These are phyloP conservation scores for Scalesia atractyloides DNA, from an alignment of 129 eudicot genomes.

Conservation along the genomic window DNA sequence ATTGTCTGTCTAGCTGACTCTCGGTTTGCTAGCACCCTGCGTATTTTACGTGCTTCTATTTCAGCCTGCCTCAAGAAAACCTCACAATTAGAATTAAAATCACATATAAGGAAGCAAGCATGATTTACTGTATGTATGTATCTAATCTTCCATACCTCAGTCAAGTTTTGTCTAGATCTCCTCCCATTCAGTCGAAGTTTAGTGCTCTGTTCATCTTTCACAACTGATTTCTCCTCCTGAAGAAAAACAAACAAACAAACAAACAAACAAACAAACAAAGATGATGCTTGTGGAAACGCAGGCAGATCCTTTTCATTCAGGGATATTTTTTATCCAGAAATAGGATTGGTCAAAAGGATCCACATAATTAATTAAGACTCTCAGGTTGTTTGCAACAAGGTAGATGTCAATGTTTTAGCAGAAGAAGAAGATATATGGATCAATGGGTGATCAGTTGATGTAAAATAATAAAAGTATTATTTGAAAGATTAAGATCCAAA, in stretches of 20 bases:
- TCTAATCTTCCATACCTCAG: constrained; percentile 33
- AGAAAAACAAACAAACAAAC: not conserved
- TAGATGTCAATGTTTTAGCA: not conserved
- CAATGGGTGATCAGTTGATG: too few relatives aligned
- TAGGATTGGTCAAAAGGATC: too few relatives aligned
- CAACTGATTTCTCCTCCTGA: constrained; percentile 1
- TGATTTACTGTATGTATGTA: too few relatives aligned
- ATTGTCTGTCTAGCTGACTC: constrained; percentile 87
- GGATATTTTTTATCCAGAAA: too few relatives aligned
- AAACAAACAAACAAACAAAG: not conserved
- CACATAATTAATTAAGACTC: too few relatives aligned
- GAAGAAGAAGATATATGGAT: not conserved
- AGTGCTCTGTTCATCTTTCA: constrained; percentile 34
- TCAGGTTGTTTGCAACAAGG: too few relatives aligned
- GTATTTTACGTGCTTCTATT: constrained; percentile 69
- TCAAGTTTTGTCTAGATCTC: constrained; percentile 47
- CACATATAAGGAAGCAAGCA: not conserved
- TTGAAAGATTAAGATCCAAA: not conserved
- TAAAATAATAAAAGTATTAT: too few relatives aligned
- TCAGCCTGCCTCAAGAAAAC: constrained; percentile 42
- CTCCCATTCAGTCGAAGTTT: constrained; percentile 33
- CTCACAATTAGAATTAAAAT: not conserved
- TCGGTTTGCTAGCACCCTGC: constrained; percentile 77
- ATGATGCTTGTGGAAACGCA: constrained; percentile 9
- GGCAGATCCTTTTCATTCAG: too few relatives aligned